These are phyloP conservation scores for Tolypocladium sp. DNA, from an alignment of 2,329 filamentous ascomycete species.

Conservation along the genomic window DNA sequence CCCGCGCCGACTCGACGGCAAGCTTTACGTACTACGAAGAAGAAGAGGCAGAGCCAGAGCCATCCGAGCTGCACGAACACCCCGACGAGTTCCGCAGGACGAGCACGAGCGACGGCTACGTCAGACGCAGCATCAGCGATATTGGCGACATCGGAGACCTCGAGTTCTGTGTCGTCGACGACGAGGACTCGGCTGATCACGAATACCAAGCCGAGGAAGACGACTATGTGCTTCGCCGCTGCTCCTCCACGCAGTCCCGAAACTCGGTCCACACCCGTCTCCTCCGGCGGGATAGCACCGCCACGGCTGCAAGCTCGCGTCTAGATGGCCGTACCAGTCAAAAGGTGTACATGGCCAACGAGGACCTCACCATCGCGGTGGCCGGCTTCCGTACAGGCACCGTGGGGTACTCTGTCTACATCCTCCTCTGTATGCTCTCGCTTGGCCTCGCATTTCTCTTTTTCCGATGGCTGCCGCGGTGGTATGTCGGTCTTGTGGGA, in stretches of 20 bases:
- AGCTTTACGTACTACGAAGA: slow-evolving; percentile 88
- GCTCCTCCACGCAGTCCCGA: slow-evolving; percentile 52
- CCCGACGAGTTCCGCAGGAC: slow-evolving; percentile 19
- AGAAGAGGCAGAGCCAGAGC: slow-evolving; percentile 38
- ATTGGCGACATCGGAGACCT: slow-evolving; percentile 30
- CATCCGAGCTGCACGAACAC: slow-evolving; percentile 14
- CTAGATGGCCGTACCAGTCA: slow-evolving; percentile 63
- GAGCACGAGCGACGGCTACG: slow-evolving; percentile 13
- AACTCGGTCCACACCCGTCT: slow-evolving; percentile 54
- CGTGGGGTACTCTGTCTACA: slow-evolving; percentile 60
- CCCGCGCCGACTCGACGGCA: slow-evolving; percentile 71
- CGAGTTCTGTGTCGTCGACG: slow-evolving; percentile 30
- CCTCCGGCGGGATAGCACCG: slow-evolving; percentile 59
- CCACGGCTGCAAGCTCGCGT: slow-evolving; percentile 57
- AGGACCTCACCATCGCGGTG: slow-evolving; percentile 89
- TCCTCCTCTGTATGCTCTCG: slow-evolving; percentile 60
- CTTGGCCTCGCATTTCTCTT: slow-evolving; percentile 74
- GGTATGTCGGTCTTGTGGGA: slow-evolving; percentile 72
- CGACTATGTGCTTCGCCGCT: slow-evolving; percentile 45
- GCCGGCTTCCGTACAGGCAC: slow-evolving; percentile 79
- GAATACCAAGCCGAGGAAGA: slow-evolving; percentile 29
- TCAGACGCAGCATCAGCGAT: slow-evolving; percentile 24
- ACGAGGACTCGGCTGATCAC: slow-evolving; percentile 29
- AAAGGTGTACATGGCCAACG: slow-evolving; percentile 86
- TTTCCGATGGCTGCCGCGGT: slow-evolving; percentile 82